Percentiles rank a stretch among this genome's conserved stretches.
These are phyloP conservation scores for Didymella arachidicola DNA, from an alignment of 2,329 filamentous ascomycete species.

Conservation along the genomic window DNA sequence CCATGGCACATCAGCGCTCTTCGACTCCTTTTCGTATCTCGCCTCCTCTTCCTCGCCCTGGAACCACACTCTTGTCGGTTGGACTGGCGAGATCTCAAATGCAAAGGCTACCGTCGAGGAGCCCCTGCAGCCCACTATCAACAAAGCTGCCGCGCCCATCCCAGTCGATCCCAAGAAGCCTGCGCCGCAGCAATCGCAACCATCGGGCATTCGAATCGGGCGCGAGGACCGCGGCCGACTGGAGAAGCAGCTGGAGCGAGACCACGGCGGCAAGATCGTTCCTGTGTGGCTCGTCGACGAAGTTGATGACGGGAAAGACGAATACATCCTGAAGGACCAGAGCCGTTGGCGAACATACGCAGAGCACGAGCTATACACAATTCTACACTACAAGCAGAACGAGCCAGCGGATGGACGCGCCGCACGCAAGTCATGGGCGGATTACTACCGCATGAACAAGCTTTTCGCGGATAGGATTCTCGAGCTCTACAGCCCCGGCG, in stretches of 20 bases:
- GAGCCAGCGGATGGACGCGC: conserved; percentile 85
- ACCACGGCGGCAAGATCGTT: conserved; percentile 78
- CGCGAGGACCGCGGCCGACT: conserved; percentile 74
- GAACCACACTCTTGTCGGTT: conserved; percentile 92
- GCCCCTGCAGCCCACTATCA: conserved; percentile 63
- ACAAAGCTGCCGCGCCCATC: conserved; percentile 80
- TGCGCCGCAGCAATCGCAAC: conserved; percentile 63
- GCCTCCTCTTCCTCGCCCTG: conserved; percentile 84
- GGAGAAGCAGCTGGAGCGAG: conserved; percentile 75
- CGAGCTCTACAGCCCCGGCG: conserved; percentile 88
- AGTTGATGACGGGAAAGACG: conserved; percentile 71
- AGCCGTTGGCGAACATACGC: conserved; percentile 87
- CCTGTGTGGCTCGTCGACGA: conserved; percentile 91
- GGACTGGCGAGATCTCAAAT: conserved; percentile 80
- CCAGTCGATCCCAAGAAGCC: conserved; percentile 71
- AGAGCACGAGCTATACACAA: conserved; percentile 87
- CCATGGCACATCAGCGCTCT: conserved; percentile 87
- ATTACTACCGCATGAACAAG: conserved; percentile 93
- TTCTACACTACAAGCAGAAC: conserved; percentile 96
- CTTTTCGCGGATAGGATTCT: conserved; percentile 90
- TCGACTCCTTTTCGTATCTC: conserved; percentile 88
- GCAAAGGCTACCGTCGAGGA: conserved; percentile 35
- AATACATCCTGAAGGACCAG: conserved; percentile 79
- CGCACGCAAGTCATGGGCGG: conserved; percentile 84
- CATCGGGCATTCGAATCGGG: conserved; percentile 75